Evolutionary conservation across 768 basidiomycete genomes (phyloP).

Genomic region (Punctularia strigosozonata): DNA sequence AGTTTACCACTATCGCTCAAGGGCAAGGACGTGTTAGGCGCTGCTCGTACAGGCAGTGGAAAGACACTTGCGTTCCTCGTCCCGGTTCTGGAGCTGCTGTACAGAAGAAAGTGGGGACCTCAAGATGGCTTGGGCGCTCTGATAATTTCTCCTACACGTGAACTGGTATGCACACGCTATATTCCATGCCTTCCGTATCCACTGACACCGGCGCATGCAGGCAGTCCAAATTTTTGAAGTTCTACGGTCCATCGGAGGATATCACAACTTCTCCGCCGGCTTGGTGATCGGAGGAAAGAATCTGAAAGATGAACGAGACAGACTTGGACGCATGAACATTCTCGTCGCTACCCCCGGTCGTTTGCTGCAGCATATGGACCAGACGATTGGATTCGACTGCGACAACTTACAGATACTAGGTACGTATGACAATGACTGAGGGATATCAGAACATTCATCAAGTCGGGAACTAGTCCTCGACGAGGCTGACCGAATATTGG

Average conservation of each 20-base stretch:
- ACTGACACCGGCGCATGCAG: constrained; percentile 24
- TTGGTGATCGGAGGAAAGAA: constrained; percentile 95
- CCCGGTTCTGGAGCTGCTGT: constrained; percentile 53
- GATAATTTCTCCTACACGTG: constrained; percentile 88
- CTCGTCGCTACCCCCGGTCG: constrained; percentile 96
- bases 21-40: constrained; percentile 55
- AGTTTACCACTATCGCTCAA: constrained; percentile 50
- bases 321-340: constrained; percentile 91
- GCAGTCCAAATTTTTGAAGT: constrained; percentile 99
- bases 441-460: not conserved
- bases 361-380: constrained; percentile 95
- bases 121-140: constrained; percentile 76
- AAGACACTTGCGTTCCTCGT: constrained; percentile 68
- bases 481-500: constrained; percentile 92
- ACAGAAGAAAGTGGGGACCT: constrained; percentile 58
- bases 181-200: constrained; percentile 3
- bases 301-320: constrained; percentile 82
- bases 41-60: constrained; percentile 61
- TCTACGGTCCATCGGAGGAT: constrained; percentile 82
- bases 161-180: constrained; percentile 47
- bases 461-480: constrained; percentile 59
- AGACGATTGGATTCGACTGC: constrained; percentile 89
- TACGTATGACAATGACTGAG: constrained; percentile 23
- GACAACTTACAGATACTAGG: constrained; percentile 87
- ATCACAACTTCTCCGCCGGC: constrained; percentile 88